A percentile compares a stretch with the other conserved stretches of the same genome.
phyloP scores from a whole-genome alignment of 2,329 filamentous ascomycete genomes.

The Purpureocillium takamizusanense region DNA sequence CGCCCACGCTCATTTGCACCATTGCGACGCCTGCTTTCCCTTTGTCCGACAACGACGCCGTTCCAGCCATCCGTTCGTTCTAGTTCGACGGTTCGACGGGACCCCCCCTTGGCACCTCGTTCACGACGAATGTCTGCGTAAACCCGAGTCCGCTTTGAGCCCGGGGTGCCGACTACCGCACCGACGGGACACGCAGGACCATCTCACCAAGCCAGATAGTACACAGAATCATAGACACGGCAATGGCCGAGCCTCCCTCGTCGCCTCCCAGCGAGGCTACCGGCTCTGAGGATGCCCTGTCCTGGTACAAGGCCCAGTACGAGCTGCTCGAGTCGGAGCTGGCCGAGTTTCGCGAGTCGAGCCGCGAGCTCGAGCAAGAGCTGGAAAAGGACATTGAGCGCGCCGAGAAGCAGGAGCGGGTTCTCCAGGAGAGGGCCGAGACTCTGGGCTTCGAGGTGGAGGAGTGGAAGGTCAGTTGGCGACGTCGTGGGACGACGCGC shows the following conservation, averaged over 20 bases:
- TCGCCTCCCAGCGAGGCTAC: slow-evolving; percentile 49
- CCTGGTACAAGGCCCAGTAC: slow-evolving; percentile 95
- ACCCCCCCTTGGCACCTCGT: too few relatives aligned
- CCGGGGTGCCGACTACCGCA: background rate
- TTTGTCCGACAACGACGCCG: background rate
- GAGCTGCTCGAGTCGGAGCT: slow-evolving; percentile 86
- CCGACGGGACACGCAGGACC: background rate
- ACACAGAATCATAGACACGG: background rate
- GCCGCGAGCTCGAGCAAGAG: slow-evolving; percentile 87
- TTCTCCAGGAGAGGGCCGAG: slow-evolving; percentile 81
- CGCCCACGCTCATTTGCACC: background rate
- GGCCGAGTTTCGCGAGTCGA: slow-evolving; percentile 87
- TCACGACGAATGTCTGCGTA: too few relatives aligned
- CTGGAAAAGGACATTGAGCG: slow-evolving; percentile 94
- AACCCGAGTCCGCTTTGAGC: too few relatives aligned
- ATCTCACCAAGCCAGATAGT: background rate
- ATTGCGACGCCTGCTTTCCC: background rate
- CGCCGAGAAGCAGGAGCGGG: slow-evolving; percentile 84
- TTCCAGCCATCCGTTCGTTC: background rate
- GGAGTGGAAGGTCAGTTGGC: slow-evolving; percentile 83
- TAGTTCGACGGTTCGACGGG: too few relatives aligned
- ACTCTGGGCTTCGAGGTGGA: slow-evolving; percentile 80
- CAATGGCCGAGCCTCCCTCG: slow-evolving; percentile 53
- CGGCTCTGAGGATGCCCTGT: slow-evolving; percentile 63
- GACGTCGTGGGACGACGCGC: background rate